A percentile compares a stretch with the other conserved stretches of the same genome.
Conservation (phyloP, 2,329 filamentous ascomycete genomes). For the Aspergillus ustus region DNA sequence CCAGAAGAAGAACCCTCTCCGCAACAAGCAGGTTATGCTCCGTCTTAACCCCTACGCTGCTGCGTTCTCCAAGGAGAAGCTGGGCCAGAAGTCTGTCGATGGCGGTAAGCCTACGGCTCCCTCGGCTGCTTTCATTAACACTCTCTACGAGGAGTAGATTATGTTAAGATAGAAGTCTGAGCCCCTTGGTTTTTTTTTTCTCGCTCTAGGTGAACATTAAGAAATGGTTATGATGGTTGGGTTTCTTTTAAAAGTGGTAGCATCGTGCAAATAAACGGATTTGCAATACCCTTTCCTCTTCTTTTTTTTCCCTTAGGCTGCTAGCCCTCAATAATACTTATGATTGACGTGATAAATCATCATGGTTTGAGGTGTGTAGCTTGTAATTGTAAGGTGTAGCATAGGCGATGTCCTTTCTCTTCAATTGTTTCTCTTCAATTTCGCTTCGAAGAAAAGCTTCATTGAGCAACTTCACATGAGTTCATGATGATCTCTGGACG, state of each 20-base stretch:
- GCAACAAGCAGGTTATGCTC: conserved; percentile 98
- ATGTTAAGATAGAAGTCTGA: conserved; percentile 1
- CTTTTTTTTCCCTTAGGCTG: conserved; percentile 8
- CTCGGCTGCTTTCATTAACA: conserved; percentile 58
- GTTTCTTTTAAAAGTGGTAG: conserved; percentile 32
- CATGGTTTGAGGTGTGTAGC: not conserved
- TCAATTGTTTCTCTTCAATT: no score
- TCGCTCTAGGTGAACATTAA: not conserved
- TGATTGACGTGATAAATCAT: not conserved
- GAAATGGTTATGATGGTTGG: conserved; percentile 25
- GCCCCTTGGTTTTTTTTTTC: conserved; percentile 23
- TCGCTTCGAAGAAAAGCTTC: no score
- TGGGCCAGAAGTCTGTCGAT: conserved; percentile 72
- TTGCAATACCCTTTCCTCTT: conserved; percentile 28
- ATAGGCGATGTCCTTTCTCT: no score
- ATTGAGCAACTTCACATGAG: no score
- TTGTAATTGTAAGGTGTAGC: not conserved
- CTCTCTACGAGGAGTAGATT: conserved; percentile 57
- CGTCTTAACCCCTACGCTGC: conserved; percentile 98
- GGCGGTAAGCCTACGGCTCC: conserved; percentile 64
- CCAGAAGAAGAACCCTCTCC: conserved; percentile 99
- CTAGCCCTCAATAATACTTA: not conserved
- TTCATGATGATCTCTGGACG: no score
- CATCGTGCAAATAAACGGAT: conserved; percentile 32
- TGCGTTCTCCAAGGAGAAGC: conserved; percentile 83